Evolutionary conservation across 1,139 yeast genomes (phyloP).

Genomic region (Groenewaldozyma sp.): DNA sequence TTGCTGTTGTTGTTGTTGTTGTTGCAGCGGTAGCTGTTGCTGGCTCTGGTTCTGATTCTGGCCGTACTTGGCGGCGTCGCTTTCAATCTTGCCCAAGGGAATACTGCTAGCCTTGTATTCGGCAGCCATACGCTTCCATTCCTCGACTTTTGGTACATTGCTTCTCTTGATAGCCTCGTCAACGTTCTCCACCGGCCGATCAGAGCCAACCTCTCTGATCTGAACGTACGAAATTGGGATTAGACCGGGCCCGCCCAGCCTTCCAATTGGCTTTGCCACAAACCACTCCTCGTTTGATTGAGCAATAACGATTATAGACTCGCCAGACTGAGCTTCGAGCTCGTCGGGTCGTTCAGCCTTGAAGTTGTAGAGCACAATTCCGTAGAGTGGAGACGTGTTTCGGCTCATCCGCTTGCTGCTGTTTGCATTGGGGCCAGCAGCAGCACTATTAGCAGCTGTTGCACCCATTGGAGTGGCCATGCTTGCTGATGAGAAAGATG

Average conservation of each 20-base stretch:
- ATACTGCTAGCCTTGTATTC: slow-evolving; percentile 88
- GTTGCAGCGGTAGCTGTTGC: not conserved
- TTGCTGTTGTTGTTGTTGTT: slow-evolving; percentile 11
- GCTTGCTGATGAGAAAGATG: not conserved
- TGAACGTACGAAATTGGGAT: slow-evolving; percentile 89
- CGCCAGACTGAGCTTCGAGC: slow-evolving; percentile 74
- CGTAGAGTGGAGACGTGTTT: slow-evolving; percentile 40
- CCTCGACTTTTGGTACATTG: slow-evolving; percentile 82
- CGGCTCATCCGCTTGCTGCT: slow-evolving; percentile 5
- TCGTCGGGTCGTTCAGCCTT: slow-evolving; percentile 87
- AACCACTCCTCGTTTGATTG: slow-evolving; percentile 97
- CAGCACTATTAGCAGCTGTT: not conserved
- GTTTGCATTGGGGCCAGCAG: slow-evolving; percentile 5
- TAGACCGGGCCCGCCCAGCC: slow-evolving; percentile 94
- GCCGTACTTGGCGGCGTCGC: too few relatives aligned
- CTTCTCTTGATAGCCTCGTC: slow-evolving; percentile 51
- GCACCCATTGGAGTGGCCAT: not conserved
- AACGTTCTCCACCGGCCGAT: slow-evolving; percentile 40
- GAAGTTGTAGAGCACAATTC: slow-evolving; percentile 70
- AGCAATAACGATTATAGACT: slow-evolving; percentile 84
- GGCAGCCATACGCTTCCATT: slow-evolving; percentile 89
- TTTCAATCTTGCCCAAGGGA: slow-evolving; percentile 50
- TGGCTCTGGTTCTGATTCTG: slow-evolving; percentile 5
- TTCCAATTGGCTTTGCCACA: slow-evolving; percentile 90
- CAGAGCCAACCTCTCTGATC: slow-evolving; percentile 66